A percentile compares a stretch with the other conserved stretches of the same genome.
phyloP scores from a whole-genome alignment of 352 stramenopile species.

The Elongisporangium prolatum region DNA sequence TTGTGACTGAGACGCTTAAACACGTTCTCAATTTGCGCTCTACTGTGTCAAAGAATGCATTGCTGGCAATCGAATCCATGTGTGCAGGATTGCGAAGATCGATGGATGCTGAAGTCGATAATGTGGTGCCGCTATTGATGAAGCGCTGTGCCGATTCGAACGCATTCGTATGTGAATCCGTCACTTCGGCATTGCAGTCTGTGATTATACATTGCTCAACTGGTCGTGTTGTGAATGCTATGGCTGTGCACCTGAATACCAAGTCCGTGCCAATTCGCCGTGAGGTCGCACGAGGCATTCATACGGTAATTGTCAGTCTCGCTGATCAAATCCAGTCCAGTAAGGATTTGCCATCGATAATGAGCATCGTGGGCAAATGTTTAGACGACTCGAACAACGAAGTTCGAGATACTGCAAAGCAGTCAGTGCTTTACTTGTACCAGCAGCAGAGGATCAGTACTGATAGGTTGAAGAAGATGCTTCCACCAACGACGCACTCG shows the following conservation, averaged over 20 bases:
- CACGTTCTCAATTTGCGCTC: conserved; percentile 71
- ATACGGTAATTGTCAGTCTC: conserved; percentile 39
- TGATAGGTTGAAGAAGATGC: conserved; percentile 46
- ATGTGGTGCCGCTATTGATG: conserved; percentile 51
- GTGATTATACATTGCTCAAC: conserved; percentile 58
- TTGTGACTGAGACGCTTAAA: conserved; percentile 44
- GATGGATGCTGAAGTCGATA: conserved; percentile 61
- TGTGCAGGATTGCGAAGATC: conserved; percentile 31
- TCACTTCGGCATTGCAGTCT: conserved; percentile 30
- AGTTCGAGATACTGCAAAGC: conserved; percentile 63
- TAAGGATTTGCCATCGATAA: conserved; percentile 36
- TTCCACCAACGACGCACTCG: conserved; percentile 29
- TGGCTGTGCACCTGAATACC: conserved; percentile 33
- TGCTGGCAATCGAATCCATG: conserved; percentile 63
- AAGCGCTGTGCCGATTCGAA: conserved; percentile 70
- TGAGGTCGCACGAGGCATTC: conserved; percentile 54
- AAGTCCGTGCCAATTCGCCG: conserved; percentile 50
- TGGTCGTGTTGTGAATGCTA: conserved; percentile 30
- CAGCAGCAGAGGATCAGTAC: conserved; percentile 29
- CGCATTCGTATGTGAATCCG: conserved; percentile 67
- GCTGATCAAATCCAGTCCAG: conserved; percentile 22
- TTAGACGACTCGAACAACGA: conserved; percentile 78
- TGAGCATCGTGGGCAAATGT: conserved; percentile 49
- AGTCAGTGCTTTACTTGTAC: conserved; percentile 47
- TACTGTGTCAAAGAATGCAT: conserved; percentile 69